Percentiles rank a stretch among this genome's conserved stretches.
Conservation (phyloP, 441 rosid genomes). For the Bruguiera hainesii region DNA sequence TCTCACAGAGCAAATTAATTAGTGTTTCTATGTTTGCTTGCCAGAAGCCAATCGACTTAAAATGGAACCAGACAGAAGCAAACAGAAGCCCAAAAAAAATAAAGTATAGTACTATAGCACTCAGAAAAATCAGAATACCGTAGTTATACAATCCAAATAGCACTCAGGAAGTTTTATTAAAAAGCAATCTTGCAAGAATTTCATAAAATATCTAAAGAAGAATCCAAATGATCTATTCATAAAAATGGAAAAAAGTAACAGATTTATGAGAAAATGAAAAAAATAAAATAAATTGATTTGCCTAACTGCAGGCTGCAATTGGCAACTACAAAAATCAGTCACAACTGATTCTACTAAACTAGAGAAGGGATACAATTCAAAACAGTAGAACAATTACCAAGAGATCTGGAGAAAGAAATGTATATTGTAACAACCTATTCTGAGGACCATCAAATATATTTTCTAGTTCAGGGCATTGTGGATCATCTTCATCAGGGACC, state of each 20-base stretch:
- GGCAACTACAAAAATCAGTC: slow-evolving; percentile 4
- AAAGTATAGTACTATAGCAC: too few species aligned
- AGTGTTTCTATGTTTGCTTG: too few species aligned
- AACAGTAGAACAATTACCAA: slow-evolving; percentile 10
- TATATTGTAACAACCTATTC: slow-evolving; percentile 52
- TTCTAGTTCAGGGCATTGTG: slow-evolving; percentile 61
- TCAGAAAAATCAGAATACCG: too few species aligned
- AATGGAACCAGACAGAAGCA: too few species aligned
- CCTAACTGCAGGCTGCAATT: not conserved
- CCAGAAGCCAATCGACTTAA: too few species aligned
- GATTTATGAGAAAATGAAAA: not conserved
- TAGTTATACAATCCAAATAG: too few species aligned
- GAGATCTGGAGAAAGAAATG: slow-evolving; percentile 18
- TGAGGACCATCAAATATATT: slow-evolving; percentile 60
- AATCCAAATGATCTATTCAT: too few species aligned
- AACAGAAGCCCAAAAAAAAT: too few species aligned
- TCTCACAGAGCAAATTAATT: too few species aligned
- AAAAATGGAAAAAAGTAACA: not conserved
- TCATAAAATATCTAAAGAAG: too few species aligned
- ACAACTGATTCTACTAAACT: slow-evolving; percentile 2
- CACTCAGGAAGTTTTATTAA: too few species aligned
- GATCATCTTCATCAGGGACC: slow-evolving; percentile 78
- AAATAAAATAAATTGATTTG: not conserved
- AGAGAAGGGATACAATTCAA: slow-evolving; percentile 9
- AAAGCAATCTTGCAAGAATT: not conserved